Evolutionary conservation across 1,284 basidiomycete species (phyloP).

Genomic region (Sanguinoderma infundibulare): DNA sequence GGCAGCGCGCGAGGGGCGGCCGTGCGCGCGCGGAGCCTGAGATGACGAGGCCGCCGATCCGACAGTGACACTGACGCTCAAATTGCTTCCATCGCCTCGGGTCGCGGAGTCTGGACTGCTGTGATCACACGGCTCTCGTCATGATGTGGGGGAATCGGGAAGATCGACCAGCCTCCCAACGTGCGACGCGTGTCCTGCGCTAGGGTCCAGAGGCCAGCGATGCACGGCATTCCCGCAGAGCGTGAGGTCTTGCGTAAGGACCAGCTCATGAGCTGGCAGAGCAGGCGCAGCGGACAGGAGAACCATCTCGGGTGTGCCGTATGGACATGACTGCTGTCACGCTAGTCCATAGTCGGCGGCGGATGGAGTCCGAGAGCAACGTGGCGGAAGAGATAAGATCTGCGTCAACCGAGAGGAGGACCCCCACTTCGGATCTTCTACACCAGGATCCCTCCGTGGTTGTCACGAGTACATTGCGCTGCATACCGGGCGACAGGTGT

Average conservation of each 20-base stretch:
- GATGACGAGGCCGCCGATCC: neutral
- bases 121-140: conserved; percentile 21
- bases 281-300: neutral
- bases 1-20: too few relatives aligned
- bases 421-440: conserved; percentile 14
- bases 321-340: neutral
- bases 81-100: conserved; percentile 4
- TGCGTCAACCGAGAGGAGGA: conserved; percentile 11
- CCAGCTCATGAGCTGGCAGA: neutral
- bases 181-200: conserved; percentile 7
- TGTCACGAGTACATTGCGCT: neutral
- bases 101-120: conserved; percentile 11
- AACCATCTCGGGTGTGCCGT: neutral
- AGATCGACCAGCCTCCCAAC: conserved; percentile 8
- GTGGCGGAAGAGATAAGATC: conserved; percentile 21
- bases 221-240: neutral
- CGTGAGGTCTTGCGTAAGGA: neutral
- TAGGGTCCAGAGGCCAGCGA: neutral
- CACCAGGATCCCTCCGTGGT: neutral
- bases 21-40: neutral
- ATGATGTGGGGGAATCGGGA: conserved; percentile 27
- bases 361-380: neutral
- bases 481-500: too few relatives aligned
- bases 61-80: neutral
- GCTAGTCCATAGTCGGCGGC: neutral